A percentile compares a stretch with the other conserved stretches of the same genome.
Conservation (phyloP, 140 eudicot species). For the Senecio squalidus region DNA sequence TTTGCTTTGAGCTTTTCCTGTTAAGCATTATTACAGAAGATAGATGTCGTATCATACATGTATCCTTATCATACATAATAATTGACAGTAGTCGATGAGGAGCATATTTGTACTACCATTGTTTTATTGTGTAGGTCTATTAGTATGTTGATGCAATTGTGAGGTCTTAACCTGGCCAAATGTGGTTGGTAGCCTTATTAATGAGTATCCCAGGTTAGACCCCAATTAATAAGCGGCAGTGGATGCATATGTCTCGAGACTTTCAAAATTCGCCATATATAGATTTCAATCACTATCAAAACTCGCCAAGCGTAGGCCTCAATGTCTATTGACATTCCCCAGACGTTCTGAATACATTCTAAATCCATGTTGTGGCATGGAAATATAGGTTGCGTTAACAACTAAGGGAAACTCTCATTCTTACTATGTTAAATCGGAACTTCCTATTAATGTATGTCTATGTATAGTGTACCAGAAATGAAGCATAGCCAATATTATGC, state of each 20-base stretch:
- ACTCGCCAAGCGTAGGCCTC: neutral
- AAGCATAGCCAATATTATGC: neutral
- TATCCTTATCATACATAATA: neutral
- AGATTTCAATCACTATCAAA: neutral
- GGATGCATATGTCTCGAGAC: neutral
- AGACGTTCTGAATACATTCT: neutral
- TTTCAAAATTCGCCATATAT: too few relatives aligned
- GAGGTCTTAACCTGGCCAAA: neutral
- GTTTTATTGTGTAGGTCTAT: neutral
- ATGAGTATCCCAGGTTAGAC: slow-evolving; percentile 2
- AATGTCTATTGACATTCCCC: neutral
- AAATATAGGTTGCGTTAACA: neutral
- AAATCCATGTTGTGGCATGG: neutral
- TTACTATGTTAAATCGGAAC: neutral
- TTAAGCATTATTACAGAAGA: too few relatives aligned
- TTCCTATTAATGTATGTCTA: neutral
- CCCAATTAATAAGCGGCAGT: neutral
- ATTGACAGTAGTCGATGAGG: neutral
- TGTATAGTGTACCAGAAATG: neutral
- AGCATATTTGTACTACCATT: neutral
- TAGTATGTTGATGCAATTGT: slow-evolving; percentile 1
- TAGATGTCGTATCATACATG: too few relatives aligned
- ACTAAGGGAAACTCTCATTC: neutral
- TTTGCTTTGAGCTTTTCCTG: too few relatives aligned
- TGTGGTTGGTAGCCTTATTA: neutral